phyloP scores from a whole-genome alignment of 192 early-diverging fungal genomes.

The Coemansia sp. region DNA sequence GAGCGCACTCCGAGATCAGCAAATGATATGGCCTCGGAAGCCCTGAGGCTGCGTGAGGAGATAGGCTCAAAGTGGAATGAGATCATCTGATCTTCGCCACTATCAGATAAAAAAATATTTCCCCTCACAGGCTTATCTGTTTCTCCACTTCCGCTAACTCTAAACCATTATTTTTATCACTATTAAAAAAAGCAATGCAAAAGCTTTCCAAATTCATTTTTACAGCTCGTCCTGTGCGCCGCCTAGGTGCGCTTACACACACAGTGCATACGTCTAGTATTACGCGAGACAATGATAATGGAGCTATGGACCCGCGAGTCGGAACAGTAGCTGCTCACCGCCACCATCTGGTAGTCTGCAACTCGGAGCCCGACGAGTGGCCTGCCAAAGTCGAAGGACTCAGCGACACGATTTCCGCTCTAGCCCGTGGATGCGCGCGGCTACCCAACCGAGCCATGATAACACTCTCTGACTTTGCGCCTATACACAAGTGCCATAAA shows the following conservation, averaged over 20 bases:
- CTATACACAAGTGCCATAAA: slow-evolving; percentile 6
- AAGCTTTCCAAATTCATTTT: not conserved
- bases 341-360: slow-evolving; percentile 51
- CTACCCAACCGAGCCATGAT: slow-evolving; percentile 51
- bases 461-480: slow-evolving; percentile 51
- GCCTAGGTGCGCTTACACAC: not conserved
- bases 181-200: not conserved
- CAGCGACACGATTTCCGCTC: slow-evolving; percentile 38
- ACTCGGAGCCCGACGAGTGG: slow-evolving; percentile 46
- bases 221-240: not conserved
- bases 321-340: slow-evolving; percentile 45
- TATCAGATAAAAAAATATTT: slow-evolving; percentile 1
- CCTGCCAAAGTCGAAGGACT: slow-evolving; percentile 48
- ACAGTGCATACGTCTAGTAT: not conserved
- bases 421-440: slow-evolving; percentile 36
- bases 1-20: slow-evolving; percentile 69
- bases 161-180: not conserved
- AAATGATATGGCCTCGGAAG: slow-evolving; percentile 75
- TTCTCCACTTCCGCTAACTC: not conserved
- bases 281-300: not conserved
- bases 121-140: not conserved
- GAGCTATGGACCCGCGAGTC: slow-evolving; percentile 17
- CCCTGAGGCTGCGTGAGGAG: slow-evolving; percentile 30
- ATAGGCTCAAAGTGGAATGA: slow-evolving; percentile 21
- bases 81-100: not conserved